Percentiles rank a stretch among this genome's conserved stretches.
Conservation (phyloP, 2,329 filamentous ascomycete species). For the Sordariomycetes sp. region DNA sequence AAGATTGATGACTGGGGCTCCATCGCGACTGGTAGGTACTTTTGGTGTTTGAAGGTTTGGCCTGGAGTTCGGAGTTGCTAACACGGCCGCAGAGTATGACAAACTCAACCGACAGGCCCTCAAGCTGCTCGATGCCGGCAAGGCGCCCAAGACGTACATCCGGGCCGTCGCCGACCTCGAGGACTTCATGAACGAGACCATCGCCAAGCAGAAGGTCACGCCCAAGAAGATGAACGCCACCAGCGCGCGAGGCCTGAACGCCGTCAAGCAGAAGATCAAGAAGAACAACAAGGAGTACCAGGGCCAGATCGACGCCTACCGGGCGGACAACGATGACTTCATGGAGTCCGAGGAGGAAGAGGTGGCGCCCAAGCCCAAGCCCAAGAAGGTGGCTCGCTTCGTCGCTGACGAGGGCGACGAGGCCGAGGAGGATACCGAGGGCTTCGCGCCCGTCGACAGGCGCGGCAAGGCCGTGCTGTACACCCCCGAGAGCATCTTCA, state of each 20-base stretch:
- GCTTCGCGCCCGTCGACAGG: constrained; percentile 80
- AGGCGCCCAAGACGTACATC: constrained; percentile 83
- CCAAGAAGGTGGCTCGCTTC: constrained; percentile 29
- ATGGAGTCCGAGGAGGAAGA: constrained; percentile 79
- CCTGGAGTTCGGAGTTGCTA: neutral
- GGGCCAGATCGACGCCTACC: constrained; percentile 76
- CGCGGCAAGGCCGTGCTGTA: constrained; percentile 84
- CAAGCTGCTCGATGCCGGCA: constrained; percentile 67
- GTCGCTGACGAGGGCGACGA: constrained; percentile 25
- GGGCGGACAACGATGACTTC: constrained; percentile 73
- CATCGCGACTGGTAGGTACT: constrained; percentile 67
- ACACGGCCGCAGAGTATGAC: constrained; percentile 62
- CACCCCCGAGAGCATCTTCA: constrained; percentile 95
- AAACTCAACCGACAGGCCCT: constrained; percentile 80
- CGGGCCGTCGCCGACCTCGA: constrained; percentile 89
- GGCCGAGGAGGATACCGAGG: constrained; percentile 60
- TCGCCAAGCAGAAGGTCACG: constrained; percentile 91
- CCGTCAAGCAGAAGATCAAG: constrained; percentile 96
- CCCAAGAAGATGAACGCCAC: constrained; percentile 98
- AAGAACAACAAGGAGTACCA: constrained; percentile 97
- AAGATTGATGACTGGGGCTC: constrained; percentile 98
- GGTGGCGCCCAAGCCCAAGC: constrained; percentile 27
- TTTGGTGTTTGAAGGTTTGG: neutral
- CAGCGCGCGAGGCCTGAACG: constrained; percentile 87
- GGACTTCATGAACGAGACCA: constrained; percentile 85